Evolutionary conservation across 225 moss, liverwort and hornwort species (phyloP), one percentile per base, ranked within the genome.

Genomic region (Neckera pumila): DNA sequence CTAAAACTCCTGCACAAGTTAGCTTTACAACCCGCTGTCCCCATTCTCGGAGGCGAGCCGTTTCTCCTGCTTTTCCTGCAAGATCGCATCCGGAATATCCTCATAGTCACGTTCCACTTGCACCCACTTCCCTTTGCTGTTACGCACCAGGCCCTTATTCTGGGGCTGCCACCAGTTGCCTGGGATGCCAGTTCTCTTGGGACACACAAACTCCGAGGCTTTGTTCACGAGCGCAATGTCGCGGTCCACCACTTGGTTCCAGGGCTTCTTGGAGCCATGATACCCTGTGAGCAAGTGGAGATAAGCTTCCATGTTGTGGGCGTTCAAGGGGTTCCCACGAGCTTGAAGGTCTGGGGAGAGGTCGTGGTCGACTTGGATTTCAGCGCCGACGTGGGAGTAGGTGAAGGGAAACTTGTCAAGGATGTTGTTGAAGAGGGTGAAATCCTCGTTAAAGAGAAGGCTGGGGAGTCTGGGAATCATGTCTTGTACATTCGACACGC

Each of bases 221-320:
- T 94, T 97, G 92, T 96, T 96, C 69, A 92, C 91, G 31, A 97
- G 93, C 16, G 95, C 95, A 33, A 92, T 27, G 86, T 96, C 94
- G 76, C 96, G 90, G 11, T 86, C 86, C 71, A 92, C 49, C 14
- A 89, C 91, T 1, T 40, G 83, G 3, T 69, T 15, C 87, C 92
- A 94, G 2, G 62, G 69, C 40, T 26, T 62, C 1, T 12, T 16
- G 9, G 31, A 33, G 28, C 93, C 94, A 22, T 94, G 92, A 42
- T 89, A 93, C 4, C 93, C 93, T 11, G 87, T 92, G 58, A 97
- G 66, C 61, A 97, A 51, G 87, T 97, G 97, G 77, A 97, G 78
- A 59, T 96, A 95, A 2, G 90, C 90, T 63, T 97, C 94, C 85
- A 97, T 88, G 76, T 96, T 93, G 80, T 96, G 97, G 3, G 90